These are phyloP conservation scores for Blakeslea trispora DNA, from an alignment of 371 early-diverging fungal genomes.

Conservation along the genomic window DNA sequence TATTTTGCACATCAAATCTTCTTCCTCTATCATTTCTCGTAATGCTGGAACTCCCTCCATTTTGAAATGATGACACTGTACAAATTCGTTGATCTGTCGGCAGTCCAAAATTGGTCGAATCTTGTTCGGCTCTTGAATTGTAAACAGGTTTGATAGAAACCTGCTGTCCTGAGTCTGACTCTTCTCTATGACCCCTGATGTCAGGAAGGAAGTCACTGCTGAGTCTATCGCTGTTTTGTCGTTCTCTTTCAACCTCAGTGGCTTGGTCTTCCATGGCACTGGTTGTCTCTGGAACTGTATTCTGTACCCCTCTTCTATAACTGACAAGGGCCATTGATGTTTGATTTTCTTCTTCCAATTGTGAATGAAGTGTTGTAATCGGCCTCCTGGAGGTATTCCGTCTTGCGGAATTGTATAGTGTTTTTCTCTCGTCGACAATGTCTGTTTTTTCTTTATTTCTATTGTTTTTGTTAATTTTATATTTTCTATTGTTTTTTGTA, in stretches of 20 bases:
- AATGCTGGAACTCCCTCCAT: conserved; percentile 13
- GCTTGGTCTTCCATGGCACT: background rate
- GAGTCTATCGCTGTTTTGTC: too few relatives aligned
- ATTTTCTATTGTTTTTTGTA: too few relatives aligned
- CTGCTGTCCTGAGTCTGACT: too few relatives aligned
- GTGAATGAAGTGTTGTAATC: background rate
- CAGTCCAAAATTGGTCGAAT: conserved; percentile 6
- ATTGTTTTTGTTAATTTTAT: too few relatives aligned
- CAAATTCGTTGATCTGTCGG: background rate
- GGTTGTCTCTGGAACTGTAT: background rate
- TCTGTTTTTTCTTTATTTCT: too few relatives aligned
- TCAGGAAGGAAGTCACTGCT: too few relatives aligned
- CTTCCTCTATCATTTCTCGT: conserved; percentile 5
- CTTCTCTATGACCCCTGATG: too few relatives aligned
- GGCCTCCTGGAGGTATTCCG: background rate
- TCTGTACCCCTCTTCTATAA: background rate
- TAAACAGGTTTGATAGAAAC: too few relatives aligned
- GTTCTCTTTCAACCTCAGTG: too few relatives aligned
- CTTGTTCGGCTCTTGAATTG: conserved; percentile 3
- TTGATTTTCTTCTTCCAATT: background rate
- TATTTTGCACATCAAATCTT: too few relatives aligned
- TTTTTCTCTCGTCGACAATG: too few relatives aligned
- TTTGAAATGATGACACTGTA: conserved; percentile 9
- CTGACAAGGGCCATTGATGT: background rate
- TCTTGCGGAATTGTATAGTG: conserved; percentile 1